Conservation (phyloP, 768 basidiomycete genomes). For the Boletus sp. region DNA sequence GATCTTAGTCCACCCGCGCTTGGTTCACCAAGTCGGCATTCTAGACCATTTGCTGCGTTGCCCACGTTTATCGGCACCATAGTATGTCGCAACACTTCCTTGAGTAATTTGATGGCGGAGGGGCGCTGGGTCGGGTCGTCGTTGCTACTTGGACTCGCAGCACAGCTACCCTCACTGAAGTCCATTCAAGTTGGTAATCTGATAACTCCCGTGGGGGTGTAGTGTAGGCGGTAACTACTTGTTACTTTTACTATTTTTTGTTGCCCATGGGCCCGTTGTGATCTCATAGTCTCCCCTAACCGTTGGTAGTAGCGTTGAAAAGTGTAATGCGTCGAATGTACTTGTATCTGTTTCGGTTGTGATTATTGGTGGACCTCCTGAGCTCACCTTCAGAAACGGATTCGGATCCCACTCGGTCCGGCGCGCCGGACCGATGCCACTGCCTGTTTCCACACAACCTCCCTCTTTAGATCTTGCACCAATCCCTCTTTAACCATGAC, state of each 20-base stretch:
- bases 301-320: neutral
- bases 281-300: neutral
- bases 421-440: neutral
- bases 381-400: neutral
- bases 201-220: neutral
- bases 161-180: constrained; percentile 11
- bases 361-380: neutral
- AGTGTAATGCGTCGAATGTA: constrained; percentile 1
- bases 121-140: constrained; percentile 29
- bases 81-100: neutral
- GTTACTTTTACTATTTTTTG: constrained; percentile 1
- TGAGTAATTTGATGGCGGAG: constrained; percentile 15
- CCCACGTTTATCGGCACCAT: constrained; percentile 8
- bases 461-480: neutral
- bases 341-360: neutral
- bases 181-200: constrained; percentile 13
- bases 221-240: neutral
- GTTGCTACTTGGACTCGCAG: constrained; percentile 7
- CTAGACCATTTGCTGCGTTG: constrained; percentile 43
- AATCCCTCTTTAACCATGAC: constrained; percentile 16
- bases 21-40: neutral
- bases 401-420: neutral
- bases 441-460: too few species aligned
- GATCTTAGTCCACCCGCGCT: constrained; percentile 30
- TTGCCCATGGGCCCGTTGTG: constrained; percentile 1